Evolutionary conservation across 441 rosid species (phyloP).

Genomic region (Syzygium syzygioides): DNA sequence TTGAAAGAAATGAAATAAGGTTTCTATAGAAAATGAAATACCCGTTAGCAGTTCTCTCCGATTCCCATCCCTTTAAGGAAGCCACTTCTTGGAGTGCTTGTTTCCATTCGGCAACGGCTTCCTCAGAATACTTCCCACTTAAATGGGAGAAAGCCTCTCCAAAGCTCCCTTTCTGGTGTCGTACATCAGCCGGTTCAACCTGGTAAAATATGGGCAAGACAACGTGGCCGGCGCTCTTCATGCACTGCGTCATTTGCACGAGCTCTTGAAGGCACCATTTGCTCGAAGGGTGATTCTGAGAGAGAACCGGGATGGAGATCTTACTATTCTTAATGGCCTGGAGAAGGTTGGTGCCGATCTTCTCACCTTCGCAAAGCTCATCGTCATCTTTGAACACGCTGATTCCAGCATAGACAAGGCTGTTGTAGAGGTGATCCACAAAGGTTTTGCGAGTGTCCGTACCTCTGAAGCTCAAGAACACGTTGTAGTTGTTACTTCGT

Average conservation of each 20-base stretch:
- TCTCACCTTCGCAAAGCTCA: fast-evolving
- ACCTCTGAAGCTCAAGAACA: neutral
- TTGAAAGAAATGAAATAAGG: fast-evolving
- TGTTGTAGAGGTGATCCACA: neutral
- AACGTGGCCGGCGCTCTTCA: fast-evolving
- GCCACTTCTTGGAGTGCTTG: fast-evolving
- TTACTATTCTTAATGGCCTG: neutral
- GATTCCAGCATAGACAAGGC: fast-evolving
- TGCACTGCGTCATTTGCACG: neutral
- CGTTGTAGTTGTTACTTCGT: fast-evolving
- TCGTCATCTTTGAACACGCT: fast-evolving
- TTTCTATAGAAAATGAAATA: fast-evolving
- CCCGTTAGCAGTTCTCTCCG: neutral
- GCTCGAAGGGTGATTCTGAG: neutral
- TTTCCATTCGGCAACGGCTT: neutral
- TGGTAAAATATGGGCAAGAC: neutral
- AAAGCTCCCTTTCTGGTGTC: fast-evolving
- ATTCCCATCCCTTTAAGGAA: neutral
- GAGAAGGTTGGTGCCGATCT: neutral
- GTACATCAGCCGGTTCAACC: neutral
- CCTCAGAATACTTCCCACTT: neutral
- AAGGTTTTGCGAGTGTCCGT: fast-evolving
- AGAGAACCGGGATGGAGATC: neutral
- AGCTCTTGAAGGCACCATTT: neutral
- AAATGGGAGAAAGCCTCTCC: neutral